Evolutionary conservation across 768 basidiomycete genomes (phyloP).

Genomic region (Rhodotorula toruloides): DNA sequence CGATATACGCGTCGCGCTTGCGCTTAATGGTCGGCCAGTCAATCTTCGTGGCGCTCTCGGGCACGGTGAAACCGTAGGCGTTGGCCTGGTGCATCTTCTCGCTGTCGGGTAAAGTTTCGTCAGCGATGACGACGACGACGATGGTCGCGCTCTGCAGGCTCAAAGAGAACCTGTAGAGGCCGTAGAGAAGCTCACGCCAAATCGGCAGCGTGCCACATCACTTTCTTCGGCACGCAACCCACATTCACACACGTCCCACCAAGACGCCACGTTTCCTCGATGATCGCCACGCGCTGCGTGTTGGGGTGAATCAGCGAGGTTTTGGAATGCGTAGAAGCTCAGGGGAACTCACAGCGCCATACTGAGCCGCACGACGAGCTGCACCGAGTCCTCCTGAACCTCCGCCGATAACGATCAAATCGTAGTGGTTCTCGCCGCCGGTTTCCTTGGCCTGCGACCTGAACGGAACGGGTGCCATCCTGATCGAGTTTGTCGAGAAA

Average conservation of each 20-base stretch:
- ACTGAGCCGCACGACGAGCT: conserved; percentile 79
- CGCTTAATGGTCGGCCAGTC: conserved; percentile 87
- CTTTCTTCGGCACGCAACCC: conserved; percentile 91
- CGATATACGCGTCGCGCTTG: conserved; percentile 93
- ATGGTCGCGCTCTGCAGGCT: too few relatives aligned
- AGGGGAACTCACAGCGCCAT: too few relatives aligned
- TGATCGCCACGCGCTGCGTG: conserved; percentile 56
- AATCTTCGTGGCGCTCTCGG: conserved; percentile 52
- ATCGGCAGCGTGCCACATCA: conserved; percentile 98
- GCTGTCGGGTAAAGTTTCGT: conserved; percentile 45
- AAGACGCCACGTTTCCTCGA: conserved; percentile 67
- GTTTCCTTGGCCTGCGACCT: conserved; percentile 20
- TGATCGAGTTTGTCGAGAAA: conserved; percentile 1
- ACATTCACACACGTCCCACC: conserved; percentile 53
- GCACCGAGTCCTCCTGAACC: conserved; percentile 89
- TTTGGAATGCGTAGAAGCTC: too few relatives aligned
- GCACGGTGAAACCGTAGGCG: conserved; percentile 53
- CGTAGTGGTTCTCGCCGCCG: conserved; percentile 38
- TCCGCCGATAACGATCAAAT: conserved; percentile 43
- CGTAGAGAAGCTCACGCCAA: conserved; percentile 10
- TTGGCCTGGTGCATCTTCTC: conserved; percentile 75
- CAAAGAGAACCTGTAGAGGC: too few relatives aligned
- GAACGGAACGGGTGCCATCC: conserved; percentile 36
- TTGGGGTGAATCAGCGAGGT: not conserved
- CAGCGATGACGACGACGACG: too few relatives aligned